Percentiles rank a stretch among this genome's conserved stretches.
phyloP scores from a whole-genome alignment of 169 alveolate genomes.

The Plasmodium sp. region DNA sequence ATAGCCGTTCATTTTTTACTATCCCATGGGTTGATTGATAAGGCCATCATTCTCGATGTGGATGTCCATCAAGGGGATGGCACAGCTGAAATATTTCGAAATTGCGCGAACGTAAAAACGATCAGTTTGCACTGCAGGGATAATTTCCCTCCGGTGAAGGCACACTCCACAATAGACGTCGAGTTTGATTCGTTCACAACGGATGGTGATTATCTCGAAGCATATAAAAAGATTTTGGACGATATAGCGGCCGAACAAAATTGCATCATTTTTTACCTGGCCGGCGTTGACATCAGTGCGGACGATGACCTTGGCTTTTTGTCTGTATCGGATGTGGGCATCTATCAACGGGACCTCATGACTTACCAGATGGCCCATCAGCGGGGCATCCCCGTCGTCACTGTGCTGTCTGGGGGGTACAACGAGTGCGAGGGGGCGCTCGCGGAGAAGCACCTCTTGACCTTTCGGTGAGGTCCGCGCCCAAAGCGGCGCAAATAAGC shows the following conservation, averaged over 20 bases:
- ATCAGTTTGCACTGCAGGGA: constrained; percentile 75
- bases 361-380: constrained; percentile 37
- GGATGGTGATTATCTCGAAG: constrained; percentile 21
- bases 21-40: constrained; percentile 30
- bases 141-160: constrained; percentile 72
- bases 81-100: constrained; percentile 74
- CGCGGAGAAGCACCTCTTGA: constrained; percentile 20
- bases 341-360: constrained; percentile 44
- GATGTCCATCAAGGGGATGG: constrained; percentile 80
- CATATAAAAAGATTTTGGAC: constrained; percentile 13
- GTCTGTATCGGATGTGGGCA: constrained; percentile 63
- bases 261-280: constrained; percentile 61
- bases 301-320: constrained; percentile 74
- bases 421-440: constrained; percentile 15
- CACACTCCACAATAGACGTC: constrained; percentile 31
- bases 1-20: constrained; percentile 66
- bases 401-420: constrained; percentile 47
- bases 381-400: constrained; percentile 17
- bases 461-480: constrained; percentile 6
- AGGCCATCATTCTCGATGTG: constrained; percentile 70
- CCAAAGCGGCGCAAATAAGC: neutral
- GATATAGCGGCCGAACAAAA: constrained; percentile 10
- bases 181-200: constrained; percentile 13
- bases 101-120: constrained; percentile 32
- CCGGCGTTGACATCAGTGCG: constrained; percentile 76